phyloP scores from a whole-genome alignment of 345 rosid genomes.

The Xanthoceras sorbifolium region DNA sequence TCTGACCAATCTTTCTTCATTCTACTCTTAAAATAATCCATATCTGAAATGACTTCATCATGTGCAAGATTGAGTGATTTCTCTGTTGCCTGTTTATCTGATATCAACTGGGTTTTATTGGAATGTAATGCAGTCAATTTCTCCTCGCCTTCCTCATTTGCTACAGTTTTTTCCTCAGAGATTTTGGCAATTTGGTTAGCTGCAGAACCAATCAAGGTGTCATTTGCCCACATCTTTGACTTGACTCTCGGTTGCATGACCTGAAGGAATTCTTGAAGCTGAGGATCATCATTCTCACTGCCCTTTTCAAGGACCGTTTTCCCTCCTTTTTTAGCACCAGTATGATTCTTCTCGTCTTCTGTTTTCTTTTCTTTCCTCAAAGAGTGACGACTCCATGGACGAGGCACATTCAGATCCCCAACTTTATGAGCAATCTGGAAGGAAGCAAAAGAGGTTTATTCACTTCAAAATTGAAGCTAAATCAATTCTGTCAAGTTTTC shows the following conservation, averaged over 20 bases:
- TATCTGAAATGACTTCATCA: constrained; percentile 64
- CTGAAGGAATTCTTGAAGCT: constrained; percentile 72
- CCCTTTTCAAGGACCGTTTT: constrained; percentile 34
- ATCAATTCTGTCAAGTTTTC: not conserved
- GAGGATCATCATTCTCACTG: constrained; percentile 45
- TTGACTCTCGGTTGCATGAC: constrained; percentile 73
- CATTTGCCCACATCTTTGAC: constrained; percentile 84
- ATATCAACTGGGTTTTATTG: constrained; percentile 19
- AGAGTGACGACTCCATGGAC: constrained; percentile 88
- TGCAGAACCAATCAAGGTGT: constrained; percentile 41
- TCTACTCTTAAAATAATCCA: constrained; percentile 91
- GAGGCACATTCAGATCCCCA: constrained; percentile 69
- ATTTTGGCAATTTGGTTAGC: constrained; percentile 28
- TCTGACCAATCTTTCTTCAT: constrained; percentile 72
- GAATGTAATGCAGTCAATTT: constrained; percentile 22
- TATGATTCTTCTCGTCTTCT: constrained; percentile 23
- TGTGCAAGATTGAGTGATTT: constrained; percentile 30
- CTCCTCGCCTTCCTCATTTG: constrained; percentile 33
- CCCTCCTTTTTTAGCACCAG: constrained; percentile 33
- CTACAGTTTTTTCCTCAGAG: constrained; percentile 24
- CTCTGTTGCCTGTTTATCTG: constrained; percentile 36
- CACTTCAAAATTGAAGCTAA: constrained; percentile 9
- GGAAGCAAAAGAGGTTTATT: constrained; percentile 2
- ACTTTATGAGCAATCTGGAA: constrained; percentile 70
- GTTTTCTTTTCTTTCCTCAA: constrained; percentile 44